Evolutionary conservation across 2,329 filamentous ascomycete species (phyloP), one percentile per base, ranked within the genome.

Genomic region (Fusarium sp.): DNA sequence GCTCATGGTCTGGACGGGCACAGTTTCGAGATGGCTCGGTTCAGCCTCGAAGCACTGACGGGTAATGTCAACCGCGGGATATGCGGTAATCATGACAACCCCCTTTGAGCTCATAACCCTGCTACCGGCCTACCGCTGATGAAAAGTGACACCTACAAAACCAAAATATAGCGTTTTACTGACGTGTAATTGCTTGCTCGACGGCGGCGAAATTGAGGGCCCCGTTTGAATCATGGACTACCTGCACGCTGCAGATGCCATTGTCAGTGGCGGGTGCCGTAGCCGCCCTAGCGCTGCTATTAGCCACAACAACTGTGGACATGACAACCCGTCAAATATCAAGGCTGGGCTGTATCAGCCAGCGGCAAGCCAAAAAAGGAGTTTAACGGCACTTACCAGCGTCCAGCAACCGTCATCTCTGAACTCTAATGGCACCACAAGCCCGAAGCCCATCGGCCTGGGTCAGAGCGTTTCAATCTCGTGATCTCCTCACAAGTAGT

Each of bases 371-470:
- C 55, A 52, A 49, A 34, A 34, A 59, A 64, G 43, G 62, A 70
- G 55, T 49, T 43, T 24, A 51, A 66, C 50, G 57, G 58, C 54
- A 61, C 61, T 53, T 70, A 59, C 46, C 61, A 65, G 55, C 48
- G 40, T 43, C 57, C 48, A 58, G 52, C 50, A 56, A 45, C 64
- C 60, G 66, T 73, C 68, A 70, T 60, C 56, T 66, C 46, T 53
- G 57, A 73, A 73, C 71, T 73, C 56, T 73, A 73, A 65, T 61
- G 52, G 43, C 48, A 66, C 56, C 57, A 57, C 50, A 55, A 62
- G 58, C 64, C 71, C 71, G 71, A 73, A 71, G 64, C 57, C 67
- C 66, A 58, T 73, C 71, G 69, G 71, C 38, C 57, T 70, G 69
- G 69, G 69, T 71, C 71, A 73, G 66, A 72, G 71, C 69, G 62